Evolutionary conservation across 768 basidiomycete genomes (phyloP).

Genomic region (Agrocybe pediades): DNA sequence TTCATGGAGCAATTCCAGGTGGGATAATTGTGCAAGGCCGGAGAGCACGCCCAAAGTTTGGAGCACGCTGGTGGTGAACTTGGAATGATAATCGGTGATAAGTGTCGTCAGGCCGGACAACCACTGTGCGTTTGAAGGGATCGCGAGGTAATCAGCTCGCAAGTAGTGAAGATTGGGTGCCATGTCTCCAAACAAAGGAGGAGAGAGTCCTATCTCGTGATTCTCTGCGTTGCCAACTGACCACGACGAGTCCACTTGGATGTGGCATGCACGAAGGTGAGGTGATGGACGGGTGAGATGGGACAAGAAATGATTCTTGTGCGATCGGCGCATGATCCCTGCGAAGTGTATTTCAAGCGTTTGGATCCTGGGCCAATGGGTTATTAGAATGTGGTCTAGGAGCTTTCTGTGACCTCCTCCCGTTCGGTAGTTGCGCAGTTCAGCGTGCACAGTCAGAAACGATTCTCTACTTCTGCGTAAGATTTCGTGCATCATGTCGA

Average conservation of each 20-base stretch:
- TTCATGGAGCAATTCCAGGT: neutral
- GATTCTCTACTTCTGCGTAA: neutral
- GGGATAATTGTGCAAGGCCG: neutral
- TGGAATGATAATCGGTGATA: neutral
- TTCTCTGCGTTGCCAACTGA: too few relatives aligned
- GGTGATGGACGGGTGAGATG: neutral
- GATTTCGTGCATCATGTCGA: neutral
- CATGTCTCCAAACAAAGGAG: neutral
- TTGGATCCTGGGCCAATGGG: neutral
- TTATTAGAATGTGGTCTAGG: neutral
- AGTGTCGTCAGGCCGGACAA: neutral
- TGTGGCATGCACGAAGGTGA: neutral
- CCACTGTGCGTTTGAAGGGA: neutral
- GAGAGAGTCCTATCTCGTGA: neutral
- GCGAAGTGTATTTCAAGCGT: neutral
- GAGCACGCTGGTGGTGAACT: neutral
- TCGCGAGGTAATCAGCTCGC: neutral
- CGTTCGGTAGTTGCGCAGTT: neutral
- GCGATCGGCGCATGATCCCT: neutral
- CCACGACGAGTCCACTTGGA: too few relatives aligned
- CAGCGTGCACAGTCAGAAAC: too few relatives aligned
- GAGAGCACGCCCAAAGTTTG: neutral
- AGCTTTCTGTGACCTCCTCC: neutral
- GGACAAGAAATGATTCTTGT: neutral
- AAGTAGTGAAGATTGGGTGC: neutral